Evolutionary conservation across 139 green algal genomes (phyloP), one percentile per base, ranked within the genome.

Genomic region (Raphidocelis subcapitata): DNA sequence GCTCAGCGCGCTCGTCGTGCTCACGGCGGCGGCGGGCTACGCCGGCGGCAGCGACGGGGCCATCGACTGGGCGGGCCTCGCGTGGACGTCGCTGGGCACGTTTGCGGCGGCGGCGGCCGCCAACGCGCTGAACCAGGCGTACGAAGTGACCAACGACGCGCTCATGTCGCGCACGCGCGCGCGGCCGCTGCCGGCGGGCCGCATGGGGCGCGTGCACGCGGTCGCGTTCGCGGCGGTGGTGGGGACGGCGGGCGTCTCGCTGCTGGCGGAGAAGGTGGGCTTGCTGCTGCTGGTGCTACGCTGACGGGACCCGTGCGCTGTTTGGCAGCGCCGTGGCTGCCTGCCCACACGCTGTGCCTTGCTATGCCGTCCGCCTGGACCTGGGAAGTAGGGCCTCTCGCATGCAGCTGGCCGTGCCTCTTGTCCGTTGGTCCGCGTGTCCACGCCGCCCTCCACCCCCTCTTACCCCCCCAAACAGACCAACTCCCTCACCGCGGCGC

Each of bases 91-190:
- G 2, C 41, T 97, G 4, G 96, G 96, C 37, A 99, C 96, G 3
- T 83, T 97, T 36, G 84, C 89, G 0, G 85, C 84, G 26, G 85
- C 95, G 24, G 89, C 92, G 1, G 93, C 84, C 26, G 96, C 96
- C 70, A 99, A 99, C 84, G 90, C 95, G 0, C 73, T 98, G 1
- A 99, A 99, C 71, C 96, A 99, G 81, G 65, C 92, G n/a, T 94
- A 95, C 67, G 94, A 98, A 75, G 68, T 92, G 1, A 32, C 70
- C 18, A 94, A 92, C 28, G 94, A 98, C 81, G 65, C 65, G 0
- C 65, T 81, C 3, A 98, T 98, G 96, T 87, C 83, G 29, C 80
- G 96, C 18, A 99, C 96, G n/a, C 77, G 70, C 64, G 82, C 85
- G 35, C 77, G 96, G 28, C 96, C 96, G n/a, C 84, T 99, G 72